Conservation (phyloP, 257 asterid species). For the Solanum habrochaites region DNA sequence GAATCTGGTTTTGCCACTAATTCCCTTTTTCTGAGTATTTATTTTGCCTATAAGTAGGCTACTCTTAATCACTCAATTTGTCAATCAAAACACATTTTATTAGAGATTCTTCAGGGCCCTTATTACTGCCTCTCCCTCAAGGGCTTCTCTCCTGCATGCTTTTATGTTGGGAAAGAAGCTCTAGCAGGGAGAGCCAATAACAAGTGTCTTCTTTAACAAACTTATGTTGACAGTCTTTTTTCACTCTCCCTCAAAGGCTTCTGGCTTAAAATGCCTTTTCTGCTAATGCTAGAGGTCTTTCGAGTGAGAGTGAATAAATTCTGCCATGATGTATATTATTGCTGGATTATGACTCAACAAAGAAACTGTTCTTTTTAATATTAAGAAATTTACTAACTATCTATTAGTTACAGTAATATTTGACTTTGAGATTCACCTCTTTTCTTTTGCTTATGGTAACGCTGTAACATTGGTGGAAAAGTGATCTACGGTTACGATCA, state of each 20-base stretch:
- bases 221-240: slow-evolving; percentile 23
- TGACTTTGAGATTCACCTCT: neutral
- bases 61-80: neutral
- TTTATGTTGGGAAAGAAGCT: slow-evolving; percentile 20
- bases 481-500: neutral
- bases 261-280: slow-evolving; percentile 8
- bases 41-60: slow-evolving; percentile 28
- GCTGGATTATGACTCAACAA: neutral
- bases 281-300: slow-evolving; percentile 14
- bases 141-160: slow-evolving; percentile 40
- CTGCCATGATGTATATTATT: slow-evolving; percentile 10
- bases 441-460: neutral
- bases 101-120: slow-evolving; percentile 15
- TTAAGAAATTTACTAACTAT: neutral
- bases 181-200: slow-evolving; percentile 37
- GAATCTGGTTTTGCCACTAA: slow-evolving; percentile 20
- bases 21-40: neutral
- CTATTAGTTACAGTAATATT: neutral
- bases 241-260: slow-evolving; percentile 58
- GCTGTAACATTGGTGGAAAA: neutral
- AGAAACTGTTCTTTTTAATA: neutral
- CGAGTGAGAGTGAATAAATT: slow-evolving; percentile 23
- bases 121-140: slow-evolving; percentile 64
- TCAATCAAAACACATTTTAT: neutral
- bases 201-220: slow-evolving; percentile 10